Base-by-base conservation (phyloP, 768 basidiomycete genomes). In the Sistotremastrum suecicum region DNA sequence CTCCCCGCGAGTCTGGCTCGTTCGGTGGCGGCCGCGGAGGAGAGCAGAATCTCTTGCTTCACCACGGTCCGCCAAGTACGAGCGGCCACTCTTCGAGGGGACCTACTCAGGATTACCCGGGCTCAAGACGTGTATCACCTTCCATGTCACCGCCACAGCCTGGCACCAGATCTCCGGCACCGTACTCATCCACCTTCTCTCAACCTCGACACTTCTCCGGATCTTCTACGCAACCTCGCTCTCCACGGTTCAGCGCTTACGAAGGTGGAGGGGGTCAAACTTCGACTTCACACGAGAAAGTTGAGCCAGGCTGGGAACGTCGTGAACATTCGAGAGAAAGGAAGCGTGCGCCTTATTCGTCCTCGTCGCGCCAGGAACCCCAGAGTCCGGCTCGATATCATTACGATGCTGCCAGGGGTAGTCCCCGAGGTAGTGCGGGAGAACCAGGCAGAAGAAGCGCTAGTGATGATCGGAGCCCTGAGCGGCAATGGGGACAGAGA, bases 41-140 rank as follows among this genome's bases (percentile, higher is more conserved):
- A 9, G 73, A 74, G 50, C 75, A 70, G 50, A 71, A 60, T 43
- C 56, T 80, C 39, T 63, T 83, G 5, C 63, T 85, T 1, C 84
- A 86, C 43, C 83, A 83, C 49, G 78, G 79, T 9, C 67, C 75
- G 7, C 74, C 80, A 39, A 12, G 11, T 72, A 74, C 43, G 70
- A 72, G 50, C 66, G 66, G 8, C 69, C 30, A 31, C 34, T 8
- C 34, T 36, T 12, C 34, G 34, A 4, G 34, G 34, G 5, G 34
- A 39, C 12, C 34, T 37, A 32, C 29, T 42, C 47, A 8, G 30
- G n/a, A 35, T 38, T 34, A 28, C 20, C 20, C 20, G 20, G 20
- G 20, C 20, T 20, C 20, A 20, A 20, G 20, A 20, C 20, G 20
- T 20, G 20, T 20, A 20, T 20, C 20, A 20, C 20, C 20, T 20